Percentiles rank a stretch among this genome's conserved stretches.
Conservation (phyloP, 1,139 yeast genomes). For the Geotrichum citri-aurantii region DNA sequence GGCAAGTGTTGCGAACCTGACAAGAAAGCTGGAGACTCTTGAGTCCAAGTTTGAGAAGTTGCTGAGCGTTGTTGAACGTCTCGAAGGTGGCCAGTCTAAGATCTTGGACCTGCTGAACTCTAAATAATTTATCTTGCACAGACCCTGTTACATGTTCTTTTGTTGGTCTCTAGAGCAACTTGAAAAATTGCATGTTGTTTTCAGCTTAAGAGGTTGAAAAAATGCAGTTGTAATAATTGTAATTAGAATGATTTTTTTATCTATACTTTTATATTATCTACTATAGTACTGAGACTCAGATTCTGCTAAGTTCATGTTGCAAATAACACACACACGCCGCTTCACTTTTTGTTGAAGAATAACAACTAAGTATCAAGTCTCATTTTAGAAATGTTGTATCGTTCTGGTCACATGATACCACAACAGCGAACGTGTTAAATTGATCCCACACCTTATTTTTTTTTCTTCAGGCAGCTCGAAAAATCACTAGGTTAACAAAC, state of each 20-base stretch:
- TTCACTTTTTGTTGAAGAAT: no score
- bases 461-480: no score
- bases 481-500: no score
- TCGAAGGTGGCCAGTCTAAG: slow-evolving; percentile 13
- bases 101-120: slow-evolving; percentile 5
- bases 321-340: no score
- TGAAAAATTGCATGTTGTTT: no score
- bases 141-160: background rate
- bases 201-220: background rate
- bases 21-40: slow-evolving; percentile 26
- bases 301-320: background rate
- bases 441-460: background rate
- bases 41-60: slow-evolving; percentile 43
- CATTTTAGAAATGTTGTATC: background rate
- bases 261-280: no score
- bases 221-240: no score
- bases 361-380: background rate
- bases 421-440: background rate
- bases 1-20: slow-evolving; percentile 12
- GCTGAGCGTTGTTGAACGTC: slow-evolving; percentile 5
- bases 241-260: no score
- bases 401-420: background rate
- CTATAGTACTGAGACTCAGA: background rate
- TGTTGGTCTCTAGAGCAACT: background rate
- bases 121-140: slow-evolving; percentile 1